A percentile compares a stretch with the other conserved stretches of the same genome.
phyloP scores from a whole-genome alignment of 2,329 filamentous ascomycete species.

The Aschersonia sp. region DNA sequence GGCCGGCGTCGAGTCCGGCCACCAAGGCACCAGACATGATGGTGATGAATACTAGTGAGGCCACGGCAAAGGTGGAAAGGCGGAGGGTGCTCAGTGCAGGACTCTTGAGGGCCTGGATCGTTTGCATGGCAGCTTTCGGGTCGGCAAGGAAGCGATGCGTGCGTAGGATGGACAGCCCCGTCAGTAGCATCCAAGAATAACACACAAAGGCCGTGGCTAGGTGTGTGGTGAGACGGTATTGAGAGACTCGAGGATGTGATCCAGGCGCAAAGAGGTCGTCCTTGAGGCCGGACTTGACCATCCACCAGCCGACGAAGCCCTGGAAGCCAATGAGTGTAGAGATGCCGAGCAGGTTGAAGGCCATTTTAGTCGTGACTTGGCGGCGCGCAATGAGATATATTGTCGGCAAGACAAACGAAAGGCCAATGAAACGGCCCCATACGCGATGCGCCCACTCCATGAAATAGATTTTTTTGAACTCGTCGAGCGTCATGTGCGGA shows the following conservation, averaged over 20 bases:
- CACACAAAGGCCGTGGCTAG: constrained; percentile 82
- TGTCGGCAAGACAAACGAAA: constrained; percentile 80
- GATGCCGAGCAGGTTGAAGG: constrained; percentile 65
- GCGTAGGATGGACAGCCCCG: constrained; percentile 72
- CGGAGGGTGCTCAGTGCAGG: constrained; percentile 63
- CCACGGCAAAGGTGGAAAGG: constrained; percentile 54
- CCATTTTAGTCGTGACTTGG: constrained; percentile 66
- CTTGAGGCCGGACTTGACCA: constrained; percentile 93
- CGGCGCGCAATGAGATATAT: constrained; percentile 75
- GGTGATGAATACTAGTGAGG: constrained; percentile 69
- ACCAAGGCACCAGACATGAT: constrained; percentile 91
- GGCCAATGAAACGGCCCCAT: constrained; percentile 83
- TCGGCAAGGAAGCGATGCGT: constrained; percentile 57
- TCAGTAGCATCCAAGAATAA: constrained; percentile 89
- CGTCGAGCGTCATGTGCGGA: constrained; percentile 77
- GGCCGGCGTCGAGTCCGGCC: constrained; percentile 83
- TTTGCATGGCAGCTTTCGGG: constrained; percentile 45
- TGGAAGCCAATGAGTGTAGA: constrained; percentile 86
- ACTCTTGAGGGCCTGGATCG: constrained; percentile 46
- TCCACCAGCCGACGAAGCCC: constrained; percentile 96
- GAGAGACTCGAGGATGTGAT: constrained; percentile 80
- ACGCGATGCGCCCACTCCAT: constrained; percentile 98
- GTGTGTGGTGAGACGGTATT: constrained; percentile 86
- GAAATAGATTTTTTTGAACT: constrained; percentile 98
- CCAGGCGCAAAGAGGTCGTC: constrained; percentile 91